Conservation (phyloP, 2,329 filamentous ascomycete species). For the Xylaria polymorpha region DNA sequence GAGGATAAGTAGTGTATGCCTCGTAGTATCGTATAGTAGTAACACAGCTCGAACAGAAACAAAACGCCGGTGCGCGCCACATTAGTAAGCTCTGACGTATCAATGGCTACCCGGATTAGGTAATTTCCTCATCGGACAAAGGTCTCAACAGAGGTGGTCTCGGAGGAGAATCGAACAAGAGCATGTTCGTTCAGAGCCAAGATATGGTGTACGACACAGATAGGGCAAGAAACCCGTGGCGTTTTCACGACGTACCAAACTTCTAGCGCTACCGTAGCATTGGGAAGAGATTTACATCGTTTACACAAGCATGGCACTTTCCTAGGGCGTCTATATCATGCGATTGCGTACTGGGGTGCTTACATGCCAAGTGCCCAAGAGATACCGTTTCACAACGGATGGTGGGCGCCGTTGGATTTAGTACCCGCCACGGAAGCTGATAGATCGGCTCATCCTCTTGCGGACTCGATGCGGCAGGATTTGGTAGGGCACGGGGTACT, state of each 20-base stretch:
- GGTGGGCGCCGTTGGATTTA: constrained; percentile 12
- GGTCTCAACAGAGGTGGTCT: constrained; percentile 11
- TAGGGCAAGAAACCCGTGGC: background rate
- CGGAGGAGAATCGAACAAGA: background rate
- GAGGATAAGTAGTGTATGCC: background rate
- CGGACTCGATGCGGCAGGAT: too few relatives aligned
- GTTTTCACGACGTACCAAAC: constrained; percentile 5
- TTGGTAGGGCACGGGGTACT: background rate
- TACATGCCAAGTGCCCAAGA: constrained; percentile 12
- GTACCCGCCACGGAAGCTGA: constrained; percentile 12
- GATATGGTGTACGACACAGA: constrained; percentile 6
- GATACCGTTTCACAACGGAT: constrained; percentile 9
- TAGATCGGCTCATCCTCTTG: constrained; percentile 11
- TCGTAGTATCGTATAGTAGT: background rate
- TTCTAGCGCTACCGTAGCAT: constrained; percentile 16
- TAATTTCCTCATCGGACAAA: constrained; percentile 24
- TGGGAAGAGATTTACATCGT: constrained; percentile 3
- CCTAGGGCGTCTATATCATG: background rate
- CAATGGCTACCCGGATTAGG: constrained; percentile 27
- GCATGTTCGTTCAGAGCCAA: constrained; percentile 1
- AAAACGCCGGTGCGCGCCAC: background rate
- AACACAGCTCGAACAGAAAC: too few relatives aligned
- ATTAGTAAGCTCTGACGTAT: constrained; percentile 20
- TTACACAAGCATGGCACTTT: constrained; percentile 2
- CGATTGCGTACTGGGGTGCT: background rate